These are phyloP conservation scores for Wickerhamiella qilinensis DNA, from an alignment of 805 yeast species.

Conservation along the genomic window DNA sequence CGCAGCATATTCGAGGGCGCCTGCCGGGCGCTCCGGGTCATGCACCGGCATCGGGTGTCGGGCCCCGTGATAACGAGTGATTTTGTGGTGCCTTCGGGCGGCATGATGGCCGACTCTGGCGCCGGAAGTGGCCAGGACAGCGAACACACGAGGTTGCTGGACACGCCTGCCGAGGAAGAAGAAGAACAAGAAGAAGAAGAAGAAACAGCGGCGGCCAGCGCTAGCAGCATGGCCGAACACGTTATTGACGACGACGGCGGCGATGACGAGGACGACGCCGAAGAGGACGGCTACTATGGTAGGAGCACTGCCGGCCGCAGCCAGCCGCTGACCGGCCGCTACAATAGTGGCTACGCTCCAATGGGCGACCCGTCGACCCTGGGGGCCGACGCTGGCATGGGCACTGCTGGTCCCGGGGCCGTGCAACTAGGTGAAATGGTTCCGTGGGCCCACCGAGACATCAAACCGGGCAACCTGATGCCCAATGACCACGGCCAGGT, in stretches of 20 bases:
- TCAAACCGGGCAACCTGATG: constrained; percentile 85
- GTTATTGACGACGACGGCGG: no score
- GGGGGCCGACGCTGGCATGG: constrained; percentile 17
- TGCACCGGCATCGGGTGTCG: constrained; percentile 44
- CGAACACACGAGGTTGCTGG: constrained; percentile 16
- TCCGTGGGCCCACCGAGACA: constrained; percentile 73
- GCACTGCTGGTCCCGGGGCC: constrained; percentile 11
- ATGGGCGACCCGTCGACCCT: no score
- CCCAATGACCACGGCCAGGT: constrained; percentile 57
- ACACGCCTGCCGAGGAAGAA: no score
- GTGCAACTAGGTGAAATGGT: constrained; percentile 41
- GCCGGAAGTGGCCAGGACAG: constrained; percentile 1
- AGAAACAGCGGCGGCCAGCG: no score
- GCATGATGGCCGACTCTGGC: neutral
- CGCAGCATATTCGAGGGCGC: constrained; percentile 48
- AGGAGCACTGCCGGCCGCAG: no score
- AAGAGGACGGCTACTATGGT: no score
- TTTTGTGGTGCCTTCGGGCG: constrained; percentile 25
- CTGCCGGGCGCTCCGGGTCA: constrained; percentile 54
- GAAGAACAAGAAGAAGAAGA: no score
- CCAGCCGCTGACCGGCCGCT: no score
- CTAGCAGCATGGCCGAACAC: no score
- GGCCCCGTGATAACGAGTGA: constrained; percentile 20
- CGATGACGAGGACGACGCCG: no score
- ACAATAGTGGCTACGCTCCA: no score